These are phyloP conservation scores for Domatiomyces globalis DNA, from an alignment of 2,329 filamentous ascomycete species.

Conservation along the genomic window DNA sequence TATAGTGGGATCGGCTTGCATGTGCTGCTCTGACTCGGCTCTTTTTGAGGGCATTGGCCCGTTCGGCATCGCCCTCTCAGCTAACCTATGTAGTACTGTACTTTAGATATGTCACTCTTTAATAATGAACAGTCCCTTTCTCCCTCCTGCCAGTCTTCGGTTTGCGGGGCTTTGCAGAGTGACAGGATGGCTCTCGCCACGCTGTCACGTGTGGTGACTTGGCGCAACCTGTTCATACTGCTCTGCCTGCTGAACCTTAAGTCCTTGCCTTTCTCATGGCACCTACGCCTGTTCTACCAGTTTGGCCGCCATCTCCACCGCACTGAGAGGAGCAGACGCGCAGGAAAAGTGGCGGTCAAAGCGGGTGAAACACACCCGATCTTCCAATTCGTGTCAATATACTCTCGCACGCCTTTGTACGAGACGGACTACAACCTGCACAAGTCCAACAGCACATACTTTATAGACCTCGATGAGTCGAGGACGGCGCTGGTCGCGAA, in stretches of 20 bases:
- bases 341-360: conserved; percentile 29
- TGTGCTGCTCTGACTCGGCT: not conserved
- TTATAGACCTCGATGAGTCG: conserved; percentile 48
- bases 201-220: conserved; percentile 16
- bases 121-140: not conserved
- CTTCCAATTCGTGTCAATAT: conserved; percentile 57
- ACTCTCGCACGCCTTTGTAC: conserved; percentile 52
- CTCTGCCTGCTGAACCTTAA: conserved; percentile 56
- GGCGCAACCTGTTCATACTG: conserved; percentile 29
- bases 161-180: not conserved
- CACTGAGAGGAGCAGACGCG: conserved; percentile 25
- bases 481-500: conserved; percentile 51
- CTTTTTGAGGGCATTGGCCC: not conserved
- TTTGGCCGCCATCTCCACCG: conserved; percentile 42
- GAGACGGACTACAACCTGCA: conserved; percentile 75
- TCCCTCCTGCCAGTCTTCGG: not conserved
- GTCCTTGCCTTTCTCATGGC: conserved; percentile 61
- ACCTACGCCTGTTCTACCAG: conserved; percentile 48
- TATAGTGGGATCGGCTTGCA: not conserved
- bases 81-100: not conserved
- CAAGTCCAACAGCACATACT: conserved; percentile 44
- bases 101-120: not conserved
- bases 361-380: conserved; percentile 39
- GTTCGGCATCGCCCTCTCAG: not conserved
- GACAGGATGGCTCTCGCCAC: not conserved